These are phyloP conservation scores for Gracilaria domingensis DNA, from an alignment of 23 red algal genomes.

Conservation along the genomic window DNA sequence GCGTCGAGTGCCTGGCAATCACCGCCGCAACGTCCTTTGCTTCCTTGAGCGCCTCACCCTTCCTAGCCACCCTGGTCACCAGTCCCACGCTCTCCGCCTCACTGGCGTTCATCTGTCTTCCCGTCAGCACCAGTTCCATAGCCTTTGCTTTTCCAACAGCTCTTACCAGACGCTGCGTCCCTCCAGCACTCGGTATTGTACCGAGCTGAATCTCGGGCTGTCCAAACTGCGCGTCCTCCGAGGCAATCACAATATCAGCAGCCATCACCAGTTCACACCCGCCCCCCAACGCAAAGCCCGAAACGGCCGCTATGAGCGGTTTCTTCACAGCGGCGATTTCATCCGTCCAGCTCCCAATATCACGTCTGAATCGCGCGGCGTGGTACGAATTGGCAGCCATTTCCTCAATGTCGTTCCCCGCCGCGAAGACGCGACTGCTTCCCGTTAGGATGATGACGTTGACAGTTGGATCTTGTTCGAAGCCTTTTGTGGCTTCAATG, in stretches of 20 bases:
- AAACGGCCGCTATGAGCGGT: constrained; percentile 92
- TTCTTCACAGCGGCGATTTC: constrained; percentile 68
- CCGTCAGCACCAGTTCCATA: constrained; percentile 98
- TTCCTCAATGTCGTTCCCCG: constrained; percentile 93
- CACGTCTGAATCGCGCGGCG: constrained; percentile 63
- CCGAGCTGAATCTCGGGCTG: constrained; percentile 97
- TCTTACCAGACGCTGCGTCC: constrained; percentile 94
- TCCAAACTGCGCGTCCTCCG: constrained; percentile 90
- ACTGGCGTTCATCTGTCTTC: constrained; percentile 83
- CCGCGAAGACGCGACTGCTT: constrained; percentile 84
- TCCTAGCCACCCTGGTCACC: constrained; percentile 81
- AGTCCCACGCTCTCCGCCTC: constrained; percentile 96
- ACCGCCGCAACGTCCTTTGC: constrained; percentile 73
- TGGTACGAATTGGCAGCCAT: constrained; percentile 71
- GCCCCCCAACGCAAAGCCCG: constrained; percentile 95
- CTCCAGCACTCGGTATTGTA: constrained; percentile 91
- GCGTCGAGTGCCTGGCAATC: constrained; percentile 83
- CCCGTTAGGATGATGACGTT: constrained; percentile 95
- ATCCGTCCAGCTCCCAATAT: constrained; percentile 83
- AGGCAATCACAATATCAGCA: constrained; percentile 91
- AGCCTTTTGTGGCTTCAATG: constrained; percentile 72
- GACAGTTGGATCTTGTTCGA: constrained; percentile 81
- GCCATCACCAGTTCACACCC: constrained; percentile 97
- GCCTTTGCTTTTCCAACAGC: constrained; percentile 98
- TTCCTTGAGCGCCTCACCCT: constrained; percentile 73